These are phyloP conservation scores for Amborella trichopoda DNA, from an alignment of 164 flowering plant species.

Conservation along the genomic window DNA sequence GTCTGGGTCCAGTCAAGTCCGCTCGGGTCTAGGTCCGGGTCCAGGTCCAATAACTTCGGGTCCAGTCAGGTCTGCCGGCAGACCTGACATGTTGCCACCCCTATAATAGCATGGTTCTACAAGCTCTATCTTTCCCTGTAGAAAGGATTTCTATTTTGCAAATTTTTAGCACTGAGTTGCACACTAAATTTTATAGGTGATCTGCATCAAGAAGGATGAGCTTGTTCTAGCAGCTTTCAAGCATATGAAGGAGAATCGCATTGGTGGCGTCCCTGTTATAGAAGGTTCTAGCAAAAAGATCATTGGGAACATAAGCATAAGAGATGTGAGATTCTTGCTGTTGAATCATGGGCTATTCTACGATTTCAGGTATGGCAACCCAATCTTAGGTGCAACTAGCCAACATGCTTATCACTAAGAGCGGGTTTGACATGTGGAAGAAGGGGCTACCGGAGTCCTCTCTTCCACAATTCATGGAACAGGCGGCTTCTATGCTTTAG, in stretches of 20 bases:
- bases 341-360: constrained; percentile 74
- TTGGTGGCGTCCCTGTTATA: constrained; percentile 87
- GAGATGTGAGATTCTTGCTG: constrained; percentile 71
- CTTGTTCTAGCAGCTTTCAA: constrained; percentile 83
- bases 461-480: too few relatives aligned
- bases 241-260: constrained; percentile 65
- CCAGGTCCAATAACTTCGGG: too few relatives aligned
- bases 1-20: too few relatives aligned
- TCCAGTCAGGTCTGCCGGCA: too few relatives aligned
- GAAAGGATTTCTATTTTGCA: too few relatives aligned
- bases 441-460: background rate
- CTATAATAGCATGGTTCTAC: too few relatives aligned
- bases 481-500: too few relatives aligned
- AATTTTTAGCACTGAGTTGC: too few relatives aligned
- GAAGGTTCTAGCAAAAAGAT: constrained; percentile 50
- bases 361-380: constrained; percentile 60
- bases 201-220: constrained; percentile 42
- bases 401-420: background rate
- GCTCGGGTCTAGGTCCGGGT: too few relatives aligned
- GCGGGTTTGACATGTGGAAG: background rate
- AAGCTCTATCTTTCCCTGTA: too few relatives aligned
- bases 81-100: too few relatives aligned
- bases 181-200: too few relatives aligned
- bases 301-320: constrained; percentile 71
- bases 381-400: background rate